These are phyloP conservation scores for Fusarium pseudoanthophilum DNA, from an alignment of 2,329 filamentous ascomycete species.

Conservation along the genomic window DNA sequence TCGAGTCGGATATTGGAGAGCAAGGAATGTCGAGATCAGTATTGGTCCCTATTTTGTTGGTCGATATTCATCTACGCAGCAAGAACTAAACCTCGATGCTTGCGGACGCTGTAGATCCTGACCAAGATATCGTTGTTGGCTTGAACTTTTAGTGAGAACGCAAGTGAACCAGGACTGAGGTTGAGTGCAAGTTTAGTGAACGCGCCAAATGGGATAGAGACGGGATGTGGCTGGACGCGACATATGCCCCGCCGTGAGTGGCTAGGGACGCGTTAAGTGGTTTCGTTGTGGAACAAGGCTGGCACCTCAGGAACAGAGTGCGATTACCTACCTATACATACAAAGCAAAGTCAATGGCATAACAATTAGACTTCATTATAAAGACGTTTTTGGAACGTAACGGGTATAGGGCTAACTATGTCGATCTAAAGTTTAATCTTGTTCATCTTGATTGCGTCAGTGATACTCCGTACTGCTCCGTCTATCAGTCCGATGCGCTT, in stretches of 20 bases:
- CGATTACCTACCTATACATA: neutral
- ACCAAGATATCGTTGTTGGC: conserved; percentile 2
- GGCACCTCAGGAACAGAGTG: neutral
- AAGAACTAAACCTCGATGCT: neutral
- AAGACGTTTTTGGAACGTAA: neutral
- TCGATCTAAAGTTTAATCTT: neutral
- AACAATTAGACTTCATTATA: neutral
- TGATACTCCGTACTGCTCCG: neutral
- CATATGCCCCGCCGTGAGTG: conserved; percentile 39
- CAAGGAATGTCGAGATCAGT: neutral
- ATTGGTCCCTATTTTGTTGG: neutral
- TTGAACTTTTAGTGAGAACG: neutral
- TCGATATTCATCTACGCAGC: neutral
- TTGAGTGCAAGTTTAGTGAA: conserved; percentile 33
- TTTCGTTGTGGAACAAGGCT: conserved; percentile 9
- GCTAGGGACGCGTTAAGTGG: conserved; percentile 46
- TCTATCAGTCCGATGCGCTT: neutral
- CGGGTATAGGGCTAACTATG: neutral
- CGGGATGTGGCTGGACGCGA: conserved; percentile 40
- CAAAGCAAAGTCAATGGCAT: neutral
- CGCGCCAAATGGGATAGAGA: conserved; percentile 17
- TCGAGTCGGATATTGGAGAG: neutral
- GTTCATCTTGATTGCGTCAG: neutral
- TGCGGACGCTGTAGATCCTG: neutral
- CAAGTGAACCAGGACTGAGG: conserved; percentile 17